Evolutionary conservation across 495 filamentous ascomycete species (phyloP).

Genomic region (Talaromyces adpressus): DNA sequence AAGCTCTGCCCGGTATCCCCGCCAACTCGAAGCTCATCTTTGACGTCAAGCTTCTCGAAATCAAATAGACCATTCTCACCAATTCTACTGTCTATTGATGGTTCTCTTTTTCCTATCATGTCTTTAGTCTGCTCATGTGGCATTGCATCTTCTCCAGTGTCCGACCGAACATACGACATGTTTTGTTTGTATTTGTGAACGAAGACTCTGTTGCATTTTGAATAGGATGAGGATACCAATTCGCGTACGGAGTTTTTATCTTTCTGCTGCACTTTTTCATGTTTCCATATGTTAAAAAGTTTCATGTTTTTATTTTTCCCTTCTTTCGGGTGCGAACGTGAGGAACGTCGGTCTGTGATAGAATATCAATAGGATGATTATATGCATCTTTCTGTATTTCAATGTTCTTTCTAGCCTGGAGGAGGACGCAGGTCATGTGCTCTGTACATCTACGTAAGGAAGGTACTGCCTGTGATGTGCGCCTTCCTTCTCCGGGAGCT

Average conservation of each 20-base stretch:
- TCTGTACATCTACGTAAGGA: not conserved
- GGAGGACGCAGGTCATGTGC: not conserved
- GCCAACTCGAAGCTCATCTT: conserved; percentile 86
- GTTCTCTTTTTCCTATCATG: conserved; percentile 13
- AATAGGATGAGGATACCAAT: conserved; percentile 1
- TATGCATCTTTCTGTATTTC: not conserved
- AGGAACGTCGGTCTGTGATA: not conserved
- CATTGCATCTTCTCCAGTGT: conserved; percentile 9
- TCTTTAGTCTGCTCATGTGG: conserved; percentile 4
- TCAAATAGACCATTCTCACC: conserved; percentile 37
- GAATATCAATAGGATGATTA: not conserved
- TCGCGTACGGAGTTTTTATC: not conserved
- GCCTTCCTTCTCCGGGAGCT: not conserved
- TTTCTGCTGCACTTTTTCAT: conserved; percentile 1
- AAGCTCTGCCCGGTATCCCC: conserved; percentile 72
- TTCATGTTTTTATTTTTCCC: not conserved
- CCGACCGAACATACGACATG: conserved; percentile 5
- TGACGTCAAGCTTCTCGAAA: conserved; percentile 79
- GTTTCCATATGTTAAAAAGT: conserved; percentile 3
- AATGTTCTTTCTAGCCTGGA: not conserved
- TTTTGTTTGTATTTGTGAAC: conserved; percentile 13
- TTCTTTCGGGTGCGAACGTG: not conserved
- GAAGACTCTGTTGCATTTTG: conserved; percentile 7
- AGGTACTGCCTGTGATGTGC: not conserved
- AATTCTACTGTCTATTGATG: not conserved